Evolutionary conservation across 2,329 filamentous ascomycete species (phyloP).

Genomic region (Chaetomium strumarium): DNA sequence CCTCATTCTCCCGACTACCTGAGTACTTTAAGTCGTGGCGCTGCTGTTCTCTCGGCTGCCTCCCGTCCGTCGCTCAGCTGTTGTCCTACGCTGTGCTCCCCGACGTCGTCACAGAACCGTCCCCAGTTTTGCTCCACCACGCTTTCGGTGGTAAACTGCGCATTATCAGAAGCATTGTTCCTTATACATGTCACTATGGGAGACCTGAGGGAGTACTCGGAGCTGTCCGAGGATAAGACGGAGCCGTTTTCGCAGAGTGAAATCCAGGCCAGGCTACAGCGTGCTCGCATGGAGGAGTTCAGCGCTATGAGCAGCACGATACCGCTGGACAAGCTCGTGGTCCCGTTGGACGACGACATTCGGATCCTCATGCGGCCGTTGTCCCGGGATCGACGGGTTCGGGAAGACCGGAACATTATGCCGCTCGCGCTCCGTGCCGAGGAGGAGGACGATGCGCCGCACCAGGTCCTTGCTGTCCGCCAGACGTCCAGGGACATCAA

Average conservation of each 20-base stretch:
- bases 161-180: background rate
- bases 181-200: slow-evolving; percentile 34
- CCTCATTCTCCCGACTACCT: background rate
- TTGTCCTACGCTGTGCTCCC: background rate
- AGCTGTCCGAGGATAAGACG: slow-evolving; percentile 46
- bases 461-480: slow-evolving; percentile 54
- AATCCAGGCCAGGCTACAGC: slow-evolving; percentile 44
- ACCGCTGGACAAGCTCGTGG: slow-evolving; percentile 47
- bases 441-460: slow-evolving; percentile 45
- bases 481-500: slow-evolving; percentile 56
- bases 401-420: slow-evolving; percentile 45
- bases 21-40: background rate
- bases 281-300: slow-evolving; percentile 41
- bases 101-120: background rate
- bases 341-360: slow-evolving; percentile 44
- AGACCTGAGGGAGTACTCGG: slow-evolving; percentile 30
- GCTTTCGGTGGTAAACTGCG: slow-evolving; percentile 1
- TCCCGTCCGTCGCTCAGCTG: background rate
- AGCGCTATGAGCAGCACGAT: slow-evolving; percentile 38
- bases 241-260: slow-evolving; percentile 54
- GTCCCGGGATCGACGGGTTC: slow-evolving; percentile 48
- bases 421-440: slow-evolving; percentile 53
- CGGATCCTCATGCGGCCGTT: slow-evolving; percentile 53
- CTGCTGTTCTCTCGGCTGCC: background rate
- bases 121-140: background rate